Evolutionary conservation across 192 early-diverging fungal species (phyloP).

Genomic region (Coemansia sp.): DNA sequence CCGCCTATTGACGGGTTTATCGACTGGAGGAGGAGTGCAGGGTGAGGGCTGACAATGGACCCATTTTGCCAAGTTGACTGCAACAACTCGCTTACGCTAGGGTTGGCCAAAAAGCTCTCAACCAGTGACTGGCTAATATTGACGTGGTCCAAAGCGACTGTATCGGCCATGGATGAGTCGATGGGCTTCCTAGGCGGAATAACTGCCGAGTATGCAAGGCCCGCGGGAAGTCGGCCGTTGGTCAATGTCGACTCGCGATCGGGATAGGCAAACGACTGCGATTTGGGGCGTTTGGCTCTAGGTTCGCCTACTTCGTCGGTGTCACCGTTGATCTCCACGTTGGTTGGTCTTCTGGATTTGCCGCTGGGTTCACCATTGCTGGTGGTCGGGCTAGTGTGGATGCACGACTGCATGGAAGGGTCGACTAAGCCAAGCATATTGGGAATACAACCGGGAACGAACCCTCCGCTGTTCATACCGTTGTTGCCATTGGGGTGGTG

Average conservation of each 20-base stretch:
- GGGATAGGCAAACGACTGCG: conserved; percentile 12
- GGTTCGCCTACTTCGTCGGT: conserved; percentile 8
- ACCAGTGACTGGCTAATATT: conserved; percentile 20
- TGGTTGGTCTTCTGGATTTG: neutral
- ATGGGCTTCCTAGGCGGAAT: neutral
- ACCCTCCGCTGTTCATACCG: neutral
- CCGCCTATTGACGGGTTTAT: neutral
- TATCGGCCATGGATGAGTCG: neutral
- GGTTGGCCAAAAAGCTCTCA: conserved; percentile 31
- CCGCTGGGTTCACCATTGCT: conserved; percentile 1
- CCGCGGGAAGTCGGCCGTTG: neutral
- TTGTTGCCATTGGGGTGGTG: conserved; percentile 3
- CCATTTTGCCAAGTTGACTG: conserved; percentile 16
- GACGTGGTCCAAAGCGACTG: neutral
- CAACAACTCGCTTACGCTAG: conserved; percentile 22
- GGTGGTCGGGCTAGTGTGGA: neutral
- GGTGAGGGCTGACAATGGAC: neutral
- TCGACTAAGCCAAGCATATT: conserved; percentile 16
- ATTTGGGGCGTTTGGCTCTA: conserved; percentile 32
- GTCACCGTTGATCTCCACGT: neutral
- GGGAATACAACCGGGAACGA: conserved; percentile 7
- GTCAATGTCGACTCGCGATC: neutral
- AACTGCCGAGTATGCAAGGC: neutral
- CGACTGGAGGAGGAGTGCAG: conserved; percentile 1
- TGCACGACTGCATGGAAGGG: neutral